Evolutionary conservation across 306 rosid species (phyloP).

Genomic region (Trifolium pratense): DNA sequence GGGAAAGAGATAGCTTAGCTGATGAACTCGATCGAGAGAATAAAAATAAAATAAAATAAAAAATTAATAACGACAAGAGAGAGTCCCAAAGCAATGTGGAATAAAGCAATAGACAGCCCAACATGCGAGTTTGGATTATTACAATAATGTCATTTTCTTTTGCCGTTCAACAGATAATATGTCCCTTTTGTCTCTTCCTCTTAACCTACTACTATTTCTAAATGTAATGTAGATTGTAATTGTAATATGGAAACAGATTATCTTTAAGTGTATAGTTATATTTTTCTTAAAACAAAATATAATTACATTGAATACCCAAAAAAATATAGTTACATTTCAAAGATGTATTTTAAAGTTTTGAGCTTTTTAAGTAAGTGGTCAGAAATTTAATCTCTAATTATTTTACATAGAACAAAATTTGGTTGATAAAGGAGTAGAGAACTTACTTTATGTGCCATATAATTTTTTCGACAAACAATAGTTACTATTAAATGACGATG

Average conservation of each 20-base stretch:
- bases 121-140: slow-evolving; percentile 68
- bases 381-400: too few relatives aligned
- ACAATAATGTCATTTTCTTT: slow-evolving; percentile 52
- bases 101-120: slow-evolving; percentile 87
- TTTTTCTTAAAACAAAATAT: too few relatives aligned
- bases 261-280: not conserved
- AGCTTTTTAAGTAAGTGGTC: too few relatives aligned
- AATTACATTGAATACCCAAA: too few relatives aligned
- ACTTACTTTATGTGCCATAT: too few relatives aligned
- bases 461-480: too few relatives aligned
- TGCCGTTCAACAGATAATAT: slow-evolving; percentile 45
- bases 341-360: too few relatives aligned
- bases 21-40: slow-evolving; percentile 20
- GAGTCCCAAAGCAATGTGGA: slow-evolving; percentile 57
- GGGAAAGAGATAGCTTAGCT: slow-evolving; percentile 26
- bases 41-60: not conserved
- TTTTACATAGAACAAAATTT: too few relatives aligned
- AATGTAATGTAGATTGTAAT: too few relatives aligned
- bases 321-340: too few relatives aligned
- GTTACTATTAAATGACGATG: too few relatives aligned
- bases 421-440: too few relatives aligned
- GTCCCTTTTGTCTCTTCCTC: slow-evolving; percentile 4
- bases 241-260: not conserved
- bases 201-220: not conserved
- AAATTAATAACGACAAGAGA: slow-evolving; percentile 48